phyloP scores from a whole-genome alignment of 129 eudicot genomes.

The Ambrosia artemisiifolia region DNA sequence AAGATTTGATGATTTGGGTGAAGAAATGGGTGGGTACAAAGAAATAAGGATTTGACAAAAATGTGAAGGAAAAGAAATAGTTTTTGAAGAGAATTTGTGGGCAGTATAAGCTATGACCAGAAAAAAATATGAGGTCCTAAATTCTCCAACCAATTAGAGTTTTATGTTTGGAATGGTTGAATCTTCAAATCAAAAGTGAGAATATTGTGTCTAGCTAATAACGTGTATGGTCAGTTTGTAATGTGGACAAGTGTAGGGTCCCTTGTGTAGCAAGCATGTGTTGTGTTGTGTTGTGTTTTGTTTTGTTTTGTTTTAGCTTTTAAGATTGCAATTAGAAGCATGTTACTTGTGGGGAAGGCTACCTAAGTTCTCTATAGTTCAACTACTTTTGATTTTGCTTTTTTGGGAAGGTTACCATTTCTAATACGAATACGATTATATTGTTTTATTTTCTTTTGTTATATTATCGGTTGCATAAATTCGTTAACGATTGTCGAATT shows the following conservation, averaged over 20 bases:
- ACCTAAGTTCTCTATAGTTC: slow-evolving; percentile 16
- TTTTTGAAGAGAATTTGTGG: slow-evolving; percentile 13
- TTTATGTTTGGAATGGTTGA: slow-evolving; percentile 9
- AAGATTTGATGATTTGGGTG: slow-evolving; percentile 31
- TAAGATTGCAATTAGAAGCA: slow-evolving; percentile 14
- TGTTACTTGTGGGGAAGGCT: slow-evolving; percentile 37
- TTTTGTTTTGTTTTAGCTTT: background rate
- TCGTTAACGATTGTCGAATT: too few relatives aligned
- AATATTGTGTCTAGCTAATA: slow-evolving; percentile 1
- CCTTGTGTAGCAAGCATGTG: slow-evolving; percentile 9
- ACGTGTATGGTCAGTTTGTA: slow-evolving; percentile 32
- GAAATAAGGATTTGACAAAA: slow-evolving; percentile 13
- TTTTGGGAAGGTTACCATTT: background rate
- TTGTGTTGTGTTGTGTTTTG: slow-evolving; percentile 1
- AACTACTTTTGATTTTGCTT: slow-evolving; percentile 17
- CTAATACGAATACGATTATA: background rate
- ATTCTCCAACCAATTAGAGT: slow-evolving; percentile 31
- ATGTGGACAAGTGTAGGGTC: slow-evolving; percentile 24
- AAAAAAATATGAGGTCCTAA: slow-evolving; percentile 50
- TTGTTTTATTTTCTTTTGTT: background rate
- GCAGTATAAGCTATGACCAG: slow-evolving; percentile 41
- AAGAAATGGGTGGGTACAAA: slow-evolving; percentile 43
- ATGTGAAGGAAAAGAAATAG: slow-evolving; percentile 15
- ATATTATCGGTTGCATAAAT: background rate
- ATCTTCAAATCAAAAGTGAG: slow-evolving; percentile 19